Percentiles rank a stretch among this genome's conserved stretches.
These are phyloP conservation scores for Gossypium davidsonii DNA, from an alignment of 441 rosid species.

Conservation along the genomic window DNA sequence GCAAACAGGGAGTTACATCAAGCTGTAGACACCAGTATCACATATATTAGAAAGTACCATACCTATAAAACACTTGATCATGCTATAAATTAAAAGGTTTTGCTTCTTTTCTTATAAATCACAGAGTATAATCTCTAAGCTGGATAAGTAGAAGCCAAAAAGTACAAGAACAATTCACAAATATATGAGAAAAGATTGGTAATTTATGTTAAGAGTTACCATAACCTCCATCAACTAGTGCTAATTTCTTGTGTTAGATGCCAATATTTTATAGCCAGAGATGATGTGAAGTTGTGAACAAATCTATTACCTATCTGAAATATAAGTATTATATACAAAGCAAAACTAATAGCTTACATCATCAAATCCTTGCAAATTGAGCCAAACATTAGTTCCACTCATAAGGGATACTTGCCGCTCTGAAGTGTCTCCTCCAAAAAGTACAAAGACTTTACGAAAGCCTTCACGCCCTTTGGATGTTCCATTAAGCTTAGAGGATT, in stretches of 20 bases:
- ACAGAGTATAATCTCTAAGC: not conserved
- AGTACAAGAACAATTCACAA: not conserved
- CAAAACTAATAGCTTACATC: constrained; percentile 52
- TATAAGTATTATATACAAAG: not conserved
- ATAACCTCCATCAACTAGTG: not conserved
- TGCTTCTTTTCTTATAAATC: not conserved
- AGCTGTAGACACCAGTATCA: constrained; percentile 52
- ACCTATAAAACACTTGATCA: constrained; percentile 6
- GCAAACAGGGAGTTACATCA: constrained; percentile 78
- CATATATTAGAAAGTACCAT: constrained; percentile 20
- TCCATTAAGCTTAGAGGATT: constrained; percentile 22
- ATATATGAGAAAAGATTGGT: not conserved
- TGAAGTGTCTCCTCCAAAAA: constrained; percentile 90
- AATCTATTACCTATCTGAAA: not conserved
- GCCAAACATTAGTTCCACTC: constrained; percentile 98
- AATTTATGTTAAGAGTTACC: not conserved
- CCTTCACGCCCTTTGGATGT: constrained; percentile 29
- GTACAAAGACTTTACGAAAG: constrained; percentile 56
- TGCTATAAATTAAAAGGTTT: not conserved
- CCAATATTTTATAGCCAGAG: not conserved
- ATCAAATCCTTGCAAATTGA: constrained; percentile 68
- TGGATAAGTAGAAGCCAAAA: not conserved
- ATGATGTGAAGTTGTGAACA: constrained; percentile 1
- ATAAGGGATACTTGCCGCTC: constrained; percentile 97
- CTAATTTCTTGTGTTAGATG: not conserved